Percentiles rank a stretch among this genome's conserved stretches.
phyloP scores from a whole-genome alignment of 768 basidiomycete species.

The Pleurotus giganteus region DNA sequence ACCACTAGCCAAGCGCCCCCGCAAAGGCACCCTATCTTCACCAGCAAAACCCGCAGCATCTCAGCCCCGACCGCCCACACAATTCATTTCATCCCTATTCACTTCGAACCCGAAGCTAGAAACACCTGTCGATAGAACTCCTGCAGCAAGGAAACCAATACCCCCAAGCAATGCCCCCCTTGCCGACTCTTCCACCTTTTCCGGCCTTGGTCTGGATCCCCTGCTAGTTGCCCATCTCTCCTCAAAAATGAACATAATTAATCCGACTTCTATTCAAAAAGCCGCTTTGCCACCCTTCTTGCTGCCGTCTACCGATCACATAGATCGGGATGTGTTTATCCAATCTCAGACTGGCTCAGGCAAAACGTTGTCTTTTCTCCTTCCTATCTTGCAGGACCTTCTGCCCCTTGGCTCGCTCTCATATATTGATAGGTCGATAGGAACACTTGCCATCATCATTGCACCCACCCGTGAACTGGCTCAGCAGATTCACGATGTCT shows the following conservation, averaged over 20 bases:
- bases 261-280: conserved; percentile 90
- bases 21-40: conserved; percentile 25
- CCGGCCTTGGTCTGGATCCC: conserved; percentile 80
- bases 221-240: conserved; percentile 76
- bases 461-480: conserved; percentile 96
- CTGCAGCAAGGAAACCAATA: conserved; percentile 23
- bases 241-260: conserved; percentile 75
- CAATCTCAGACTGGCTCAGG: conserved; percentile 98
- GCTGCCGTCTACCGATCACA: conserved; percentile 30
- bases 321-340: conserved; percentile 78
- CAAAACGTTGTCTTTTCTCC: conserved; percentile 90
- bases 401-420: conserved; percentile 86
- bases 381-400: conserved; percentile 94
- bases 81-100: conserved; percentile 88
- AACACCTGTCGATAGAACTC: conserved; percentile 26
- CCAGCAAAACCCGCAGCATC: conserved; percentile 21
- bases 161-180: conserved; percentile 85
- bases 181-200: conserved; percentile 71
- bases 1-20: conserved; percentile 48
- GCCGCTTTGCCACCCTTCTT: conserved; percentile 61
- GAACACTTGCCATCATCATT: conserved; percentile 91
- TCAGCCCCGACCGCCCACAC: conserved; percentile 35
- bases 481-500: conserved; percentile 95
- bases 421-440: conserved; percentile 92
- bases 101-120: conserved; percentile 76